phyloP scores from a whole-genome alignment of 2,329 filamentous ascomycete species.

The Stenocarpella maydis region DNA sequence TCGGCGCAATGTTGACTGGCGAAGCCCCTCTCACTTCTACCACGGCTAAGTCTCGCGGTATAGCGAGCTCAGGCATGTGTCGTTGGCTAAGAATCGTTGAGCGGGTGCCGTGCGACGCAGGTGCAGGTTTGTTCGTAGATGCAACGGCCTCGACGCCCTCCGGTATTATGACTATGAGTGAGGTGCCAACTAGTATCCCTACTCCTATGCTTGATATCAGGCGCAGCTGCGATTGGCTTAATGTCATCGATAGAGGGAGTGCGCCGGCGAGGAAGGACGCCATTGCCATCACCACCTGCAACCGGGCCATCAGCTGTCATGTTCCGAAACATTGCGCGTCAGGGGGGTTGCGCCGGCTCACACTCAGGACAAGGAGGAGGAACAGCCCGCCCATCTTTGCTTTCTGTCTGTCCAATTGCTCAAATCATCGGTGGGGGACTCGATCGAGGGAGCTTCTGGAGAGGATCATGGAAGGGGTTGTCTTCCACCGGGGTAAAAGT shows the following conservation, averaged over 20 bases:
- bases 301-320: slow-evolving; percentile 37
- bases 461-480: neutral
- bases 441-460: neutral
- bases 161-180: slow-evolving; percentile 95
- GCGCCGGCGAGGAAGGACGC: slow-evolving; percentile 89
- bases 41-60: slow-evolving; percentile 18
- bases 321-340: neutral
- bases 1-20: slow-evolving; percentile 10
- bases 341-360: slow-evolving; percentile 40
- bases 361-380: slow-evolving; percentile 46
- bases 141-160: slow-evolving; percentile 94
- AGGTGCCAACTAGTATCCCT: slow-evolving; percentile 92
- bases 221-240: slow-evolving; percentile 87
- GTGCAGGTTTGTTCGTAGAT: slow-evolving; percentile 54
- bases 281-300: slow-evolving; percentile 48
- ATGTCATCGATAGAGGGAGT: slow-evolving; percentile 85
- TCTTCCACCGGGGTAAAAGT: slow-evolving; percentile 11
- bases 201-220: slow-evolving; percentile 92
- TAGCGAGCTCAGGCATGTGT: slow-evolving; percentile 1
- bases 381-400: slow-evolving; percentile 44
- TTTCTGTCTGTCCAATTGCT: slow-evolving; percentile 14
- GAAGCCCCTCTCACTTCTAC: slow-evolving; percentile 10
- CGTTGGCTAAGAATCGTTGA: slow-evolving; percentile 25
- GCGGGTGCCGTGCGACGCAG: slow-evolving; percentile 46
- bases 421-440: slow-evolving; percentile 25